Evolutionary conservation across 768 basidiomycete genomes (phyloP).

Genomic region (Leucosporidium yakuticum): DNA sequence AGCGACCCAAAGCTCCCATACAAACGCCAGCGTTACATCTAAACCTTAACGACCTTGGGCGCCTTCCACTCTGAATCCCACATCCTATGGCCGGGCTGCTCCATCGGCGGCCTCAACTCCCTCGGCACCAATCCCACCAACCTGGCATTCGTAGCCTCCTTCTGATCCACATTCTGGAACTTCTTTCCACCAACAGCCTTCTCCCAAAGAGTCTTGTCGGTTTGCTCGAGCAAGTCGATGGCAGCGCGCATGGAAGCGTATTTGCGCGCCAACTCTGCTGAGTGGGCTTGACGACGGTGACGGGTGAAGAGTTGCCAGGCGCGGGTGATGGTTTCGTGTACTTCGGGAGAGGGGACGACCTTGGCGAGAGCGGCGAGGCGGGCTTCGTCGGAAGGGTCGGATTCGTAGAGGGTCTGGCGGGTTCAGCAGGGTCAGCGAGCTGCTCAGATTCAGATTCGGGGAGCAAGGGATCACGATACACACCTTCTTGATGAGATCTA

Average conservation of each 20-base stretch:
- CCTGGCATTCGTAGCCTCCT: conserved; percentile 62
- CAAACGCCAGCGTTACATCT: not conserved
- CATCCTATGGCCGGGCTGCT: conserved; percentile 63
- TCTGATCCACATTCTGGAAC: conserved; percentile 59
- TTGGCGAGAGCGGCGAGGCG: conserved; percentile 56
- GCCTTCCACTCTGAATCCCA: conserved; percentile 33
- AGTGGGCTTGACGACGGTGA: conserved; percentile 62
- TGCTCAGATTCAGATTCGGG: too few relatives aligned
- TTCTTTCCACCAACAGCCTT: conserved; percentile 42
- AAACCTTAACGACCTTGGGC: not conserved
- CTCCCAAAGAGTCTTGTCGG: conserved; percentile 31
- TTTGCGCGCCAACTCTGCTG: conserved; percentile 66
- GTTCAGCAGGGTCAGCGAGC: not conserved
- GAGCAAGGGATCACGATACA: not conserved
- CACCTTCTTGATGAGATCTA: conserved; percentile 29
- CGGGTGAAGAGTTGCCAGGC: conserved; percentile 80
- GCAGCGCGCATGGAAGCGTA: conserved; percentile 74
- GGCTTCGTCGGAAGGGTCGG: conserved; percentile 17
- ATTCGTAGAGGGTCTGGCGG: conserved; percentile 26
- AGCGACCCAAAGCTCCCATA: too few relatives aligned
- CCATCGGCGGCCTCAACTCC: conserved; percentile 75
- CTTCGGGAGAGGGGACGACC: conserved; percentile 82
- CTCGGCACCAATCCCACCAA: conserved; percentile 65
- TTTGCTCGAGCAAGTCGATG: conserved; percentile 66
- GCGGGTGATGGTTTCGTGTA: conserved; percentile 84